Evolutionary conservation across 176 grass and related monocot species (phyloP), one percentile per base, ranked within the genome.

Genomic region (Avena sativa): DNA sequence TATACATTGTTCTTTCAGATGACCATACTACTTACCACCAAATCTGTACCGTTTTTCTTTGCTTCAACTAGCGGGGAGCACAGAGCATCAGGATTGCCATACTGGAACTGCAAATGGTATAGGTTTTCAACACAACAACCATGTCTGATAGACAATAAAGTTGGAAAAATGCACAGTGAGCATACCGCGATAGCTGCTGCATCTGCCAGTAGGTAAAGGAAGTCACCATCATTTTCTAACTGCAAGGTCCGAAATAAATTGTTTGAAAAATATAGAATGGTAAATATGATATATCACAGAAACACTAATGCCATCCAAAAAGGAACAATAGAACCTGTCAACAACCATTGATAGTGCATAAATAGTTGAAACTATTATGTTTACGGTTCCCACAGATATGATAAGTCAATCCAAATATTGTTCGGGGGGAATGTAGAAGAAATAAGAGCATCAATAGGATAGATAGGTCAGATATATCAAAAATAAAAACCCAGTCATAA

Each of bases 141-240:
- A 68, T 78, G 83, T 78, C 52, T 26, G 32, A 68, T 17, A 78
- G 46, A 85, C 14, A 78, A 84, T 61, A 64, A 56, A 79, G 75
- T 83, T 40, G 58, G 1, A 86, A 57, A 71, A 61, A 59, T 55
- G 75, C 71, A 55, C 46, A 89, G 12, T 71, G 52, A 89, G 84
- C 80, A 87, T 98, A 98, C 96, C 81, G 96, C 93, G 34, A 84
- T 92, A 76, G 85, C 93, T 82, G 87, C 96, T 80, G 96, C 92
- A 78, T 98, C 96, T 20, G 96, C 96, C 53, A 96, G 82, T 80
- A 98, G 70, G 88, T 92, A 98, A 52, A 98, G 85, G 87, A 98
- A 98, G 85, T 98, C 96, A 50, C 57, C 93, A 87, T 98, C 92
- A 94, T 92, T 96, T 78, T 86, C 73, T 88, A 98, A 88, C 96